phyloP scores from a whole-genome alignment of 2,329 filamentous ascomycete genomes.

The Fusarium lyarnte region DNA sequence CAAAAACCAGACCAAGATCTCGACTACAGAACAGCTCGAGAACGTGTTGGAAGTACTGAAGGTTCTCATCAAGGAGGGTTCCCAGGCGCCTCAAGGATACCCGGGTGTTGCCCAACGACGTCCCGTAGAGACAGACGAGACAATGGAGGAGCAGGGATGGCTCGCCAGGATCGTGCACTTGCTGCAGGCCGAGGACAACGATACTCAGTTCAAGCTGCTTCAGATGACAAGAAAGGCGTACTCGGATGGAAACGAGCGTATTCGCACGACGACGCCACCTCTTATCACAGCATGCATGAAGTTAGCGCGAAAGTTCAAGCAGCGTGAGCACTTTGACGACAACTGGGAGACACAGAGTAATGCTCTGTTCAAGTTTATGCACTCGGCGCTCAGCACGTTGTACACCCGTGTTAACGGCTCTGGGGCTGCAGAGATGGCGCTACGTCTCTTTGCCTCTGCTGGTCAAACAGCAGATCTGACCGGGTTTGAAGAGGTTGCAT shows the following conservation, averaged over 20 bases:
- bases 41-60: constrained; percentile 88
- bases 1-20: constrained; percentile 81
- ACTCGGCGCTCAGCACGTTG: constrained; percentile 84
- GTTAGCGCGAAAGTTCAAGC: constrained; percentile 87
- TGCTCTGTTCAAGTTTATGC: constrained; percentile 93
- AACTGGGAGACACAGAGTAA: constrained; percentile 74
- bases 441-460: constrained; percentile 90
- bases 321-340: constrained; percentile 82
- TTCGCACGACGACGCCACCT: constrained; percentile 93
- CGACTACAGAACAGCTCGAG: constrained; percentile 81
- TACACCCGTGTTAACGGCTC: constrained; percentile 84
- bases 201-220: constrained; percentile 92
- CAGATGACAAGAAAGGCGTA: constrained; percentile 90
- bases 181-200: constrained; percentile 83
- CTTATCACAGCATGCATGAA: constrained; percentile 91
- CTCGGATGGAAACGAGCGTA: constrained; percentile 90
- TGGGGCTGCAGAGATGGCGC: constrained; percentile 84
- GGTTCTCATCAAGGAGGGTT: constrained; percentile 93
- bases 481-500: constrained; percentile 93
- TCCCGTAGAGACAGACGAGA: constrained; percentile 89
- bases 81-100: constrained; percentile 84
- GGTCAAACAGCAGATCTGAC: constrained; percentile 93
- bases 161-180: constrained; percentile 91
- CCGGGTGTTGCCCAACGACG: constrained; percentile 82
- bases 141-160: constrained; percentile 97